Percentiles rank a stretch among this genome's conserved stretches.
phyloP scores from a whole-genome alignment of 2,329 filamentous ascomycete species.

The Exserohilum turcica region DNA sequence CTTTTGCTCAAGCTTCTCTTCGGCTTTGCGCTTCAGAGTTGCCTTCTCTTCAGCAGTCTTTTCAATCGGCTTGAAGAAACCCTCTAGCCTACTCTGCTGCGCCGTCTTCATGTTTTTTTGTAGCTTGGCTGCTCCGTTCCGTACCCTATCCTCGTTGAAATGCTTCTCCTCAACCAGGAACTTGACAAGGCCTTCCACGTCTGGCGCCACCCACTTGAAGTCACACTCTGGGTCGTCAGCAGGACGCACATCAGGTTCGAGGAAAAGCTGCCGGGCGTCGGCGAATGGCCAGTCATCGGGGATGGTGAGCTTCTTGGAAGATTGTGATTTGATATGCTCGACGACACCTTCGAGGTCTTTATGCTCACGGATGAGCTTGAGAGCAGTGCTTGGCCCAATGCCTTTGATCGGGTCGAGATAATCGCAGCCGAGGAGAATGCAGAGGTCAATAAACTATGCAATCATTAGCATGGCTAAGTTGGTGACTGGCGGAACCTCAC shows the following conservation, averaged over 20 bases:
- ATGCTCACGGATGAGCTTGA: conserved; percentile 93
- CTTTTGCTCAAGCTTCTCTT: conserved; percentile 87
- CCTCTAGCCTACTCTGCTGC: conserved; percentile 89
- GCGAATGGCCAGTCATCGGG: conserved; percentile 97
- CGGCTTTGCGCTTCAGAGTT: conserved; percentile 86
- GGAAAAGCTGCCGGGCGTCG: conserved; percentile 90
- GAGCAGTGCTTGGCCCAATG: conserved; percentile 85
- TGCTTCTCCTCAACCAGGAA: conserved; percentile 94
- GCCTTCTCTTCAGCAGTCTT: conserved; percentile 88
- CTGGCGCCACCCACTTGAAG: conserved; percentile 96
- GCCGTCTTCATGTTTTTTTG: conserved; percentile 89
- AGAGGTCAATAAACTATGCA: conserved; percentile 89
- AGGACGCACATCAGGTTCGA: conserved; percentile 82
- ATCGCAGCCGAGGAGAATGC: conserved; percentile 95
- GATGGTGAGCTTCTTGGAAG: conserved; percentile 71
- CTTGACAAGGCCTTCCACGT: conserved; percentile 85
- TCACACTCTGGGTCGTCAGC: conserved; percentile 88
- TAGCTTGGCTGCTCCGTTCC: conserved; percentile 75
- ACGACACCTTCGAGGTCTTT: conserved; percentile 86
- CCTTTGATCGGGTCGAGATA: conserved; percentile 97
- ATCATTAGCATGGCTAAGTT: conserved; percentile 7
- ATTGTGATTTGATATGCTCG: conserved; percentile 75
- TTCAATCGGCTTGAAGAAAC: conserved; percentile 93
- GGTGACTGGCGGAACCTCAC: conserved; percentile 44
- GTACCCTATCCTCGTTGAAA: conserved; percentile 93